Evolutionary conservation across 148 eudicot genomes (phyloP).

Genomic region (Rhododendron simsii): DNA sequence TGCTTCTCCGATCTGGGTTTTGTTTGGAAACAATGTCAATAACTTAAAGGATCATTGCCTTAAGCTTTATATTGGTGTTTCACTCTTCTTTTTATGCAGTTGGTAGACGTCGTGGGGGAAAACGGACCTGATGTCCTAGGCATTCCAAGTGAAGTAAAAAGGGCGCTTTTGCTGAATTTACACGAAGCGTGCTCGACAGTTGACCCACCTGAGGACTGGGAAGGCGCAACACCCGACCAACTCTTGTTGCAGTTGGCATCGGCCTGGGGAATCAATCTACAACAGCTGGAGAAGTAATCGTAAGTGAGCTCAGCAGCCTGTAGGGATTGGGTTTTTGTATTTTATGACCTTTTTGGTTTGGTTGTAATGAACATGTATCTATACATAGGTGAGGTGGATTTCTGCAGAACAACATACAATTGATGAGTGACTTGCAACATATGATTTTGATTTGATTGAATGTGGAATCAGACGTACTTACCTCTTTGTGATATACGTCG

Average conservation of each 20-base stretch:
- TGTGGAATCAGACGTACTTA: not conserved
- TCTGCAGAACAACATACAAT: not conserved
- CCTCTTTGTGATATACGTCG: not conserved
- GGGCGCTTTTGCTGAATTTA: constrained; percentile 67
- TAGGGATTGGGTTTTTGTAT: not conserved
- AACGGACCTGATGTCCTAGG: constrained; percentile 73
- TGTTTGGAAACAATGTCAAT: not conserved
- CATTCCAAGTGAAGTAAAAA: constrained; percentile 63
- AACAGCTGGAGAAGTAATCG: constrained; percentile 49
- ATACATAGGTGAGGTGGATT: not conserved
- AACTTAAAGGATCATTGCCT: not conserved
- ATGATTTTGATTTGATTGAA: constrained; percentile 2
- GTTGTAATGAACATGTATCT: constrained; percentile 1
- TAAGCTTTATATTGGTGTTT: not conserved
- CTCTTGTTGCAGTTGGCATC: constrained; percentile 82
- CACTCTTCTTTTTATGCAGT: constrained; percentile 27
- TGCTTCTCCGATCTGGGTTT: not conserved
- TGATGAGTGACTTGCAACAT: not conserved
- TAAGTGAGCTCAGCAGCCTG: not conserved
- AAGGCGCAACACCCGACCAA: constrained; percentile 83
- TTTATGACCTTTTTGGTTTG: not conserved
- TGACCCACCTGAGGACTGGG: constrained; percentile 90
- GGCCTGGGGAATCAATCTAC: constrained; percentile 83
- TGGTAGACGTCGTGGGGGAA: constrained; percentile 62
- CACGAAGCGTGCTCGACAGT: constrained; percentile 57